Percentiles rank a stretch among this genome's conserved stretches.
phyloP scores from a whole-genome alignment of 2,329 filamentous ascomycete genomes.

The Dothideomycetes sp. region DNA sequence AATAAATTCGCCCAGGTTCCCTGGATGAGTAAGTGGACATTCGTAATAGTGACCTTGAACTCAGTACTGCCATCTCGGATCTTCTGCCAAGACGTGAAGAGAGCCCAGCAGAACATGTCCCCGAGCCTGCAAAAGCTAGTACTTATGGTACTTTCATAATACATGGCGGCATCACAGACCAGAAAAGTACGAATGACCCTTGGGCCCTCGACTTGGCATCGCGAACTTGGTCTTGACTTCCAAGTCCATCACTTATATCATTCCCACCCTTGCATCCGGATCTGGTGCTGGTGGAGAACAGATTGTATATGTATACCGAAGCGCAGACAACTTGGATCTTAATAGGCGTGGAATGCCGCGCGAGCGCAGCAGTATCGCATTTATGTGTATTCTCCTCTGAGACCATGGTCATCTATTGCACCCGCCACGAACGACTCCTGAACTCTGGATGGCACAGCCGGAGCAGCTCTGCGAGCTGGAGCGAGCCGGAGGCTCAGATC shows the following conservation, averaged over 20 bases:
- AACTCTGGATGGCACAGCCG: constrained; percentile 28
- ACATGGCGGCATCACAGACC: constrained; percentile 32
- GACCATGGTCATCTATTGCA: constrained; percentile 28
- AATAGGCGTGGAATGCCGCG: constrained; percentile 8
- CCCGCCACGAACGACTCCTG: constrained; percentile 27
- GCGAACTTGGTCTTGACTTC: constrained; percentile 40
- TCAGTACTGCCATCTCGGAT: too few species aligned
- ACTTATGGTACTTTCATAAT: constrained; percentile 41
- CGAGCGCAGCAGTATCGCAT: constrained; percentile 8
- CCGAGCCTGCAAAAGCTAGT: constrained; percentile 27
- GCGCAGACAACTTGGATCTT: constrained; percentile 13
- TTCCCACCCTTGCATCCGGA: constrained; percentile 23
- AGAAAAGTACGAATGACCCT: constrained; percentile 27
- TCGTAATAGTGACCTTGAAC: too few species aligned
- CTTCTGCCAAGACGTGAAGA: too few species aligned
- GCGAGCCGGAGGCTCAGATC: constrained; percentile 37
- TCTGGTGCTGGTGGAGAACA: constrained; percentile 33
- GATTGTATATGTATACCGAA: constrained; percentile 22
- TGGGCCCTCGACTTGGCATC: constrained; percentile 41
- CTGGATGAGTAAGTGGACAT: too few species aligned
- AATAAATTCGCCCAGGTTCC: too few species aligned
- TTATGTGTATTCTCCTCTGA: constrained; percentile 15
- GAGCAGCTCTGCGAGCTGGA: constrained; percentile 34
- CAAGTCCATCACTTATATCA: constrained; percentile 26
- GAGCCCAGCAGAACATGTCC: constrained; percentile 28